Evolutionary conservation across 306 rosid species (phyloP).

Genomic region (Elaeagnus macrophylla): DNA sequence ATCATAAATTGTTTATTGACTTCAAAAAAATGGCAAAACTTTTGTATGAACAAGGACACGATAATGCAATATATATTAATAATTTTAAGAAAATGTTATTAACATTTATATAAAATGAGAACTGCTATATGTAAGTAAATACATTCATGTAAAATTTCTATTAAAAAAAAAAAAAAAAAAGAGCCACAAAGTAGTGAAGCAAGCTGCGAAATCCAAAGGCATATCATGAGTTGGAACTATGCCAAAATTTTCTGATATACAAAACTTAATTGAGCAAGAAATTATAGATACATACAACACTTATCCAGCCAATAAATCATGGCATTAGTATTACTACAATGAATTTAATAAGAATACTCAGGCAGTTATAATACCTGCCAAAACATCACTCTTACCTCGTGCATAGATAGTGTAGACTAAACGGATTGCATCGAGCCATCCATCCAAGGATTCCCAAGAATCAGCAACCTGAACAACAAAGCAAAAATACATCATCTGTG

Average conservation of each 20-base stretch:
- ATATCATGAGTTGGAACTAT: not conserved
- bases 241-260: conserved; percentile 17
- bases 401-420: conserved; percentile 88
- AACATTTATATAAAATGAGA: too few relatives aligned
- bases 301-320: conserved; percentile 13
- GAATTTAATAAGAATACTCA: conserved; percentile 27
- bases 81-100: too few relatives aligned
- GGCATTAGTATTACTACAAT: conserved; percentile 12
- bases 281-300: conserved; percentile 7
- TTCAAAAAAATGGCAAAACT: too few relatives aligned
- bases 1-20: too few relatives aligned
- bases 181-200: too few relatives aligned
- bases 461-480: conserved; percentile 66
- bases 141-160: too few relatives aligned
- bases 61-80: too few relatives aligned
- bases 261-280: conserved; percentile 14
- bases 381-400: conserved; percentile 80
- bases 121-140: too few relatives aligned
- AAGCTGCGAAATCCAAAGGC: not conserved
- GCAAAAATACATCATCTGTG: not conserved
- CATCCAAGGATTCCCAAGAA: conserved; percentile 92
- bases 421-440: conserved; percentile 96
- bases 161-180: too few relatives aligned
- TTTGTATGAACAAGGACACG: too few relatives aligned
- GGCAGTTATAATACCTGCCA: conserved; percentile 76